Percentiles rank a stretch among this genome's conserved stretches.
Conservation (phyloP, 106 monocot species). For the Posidonia australis region DNA sequence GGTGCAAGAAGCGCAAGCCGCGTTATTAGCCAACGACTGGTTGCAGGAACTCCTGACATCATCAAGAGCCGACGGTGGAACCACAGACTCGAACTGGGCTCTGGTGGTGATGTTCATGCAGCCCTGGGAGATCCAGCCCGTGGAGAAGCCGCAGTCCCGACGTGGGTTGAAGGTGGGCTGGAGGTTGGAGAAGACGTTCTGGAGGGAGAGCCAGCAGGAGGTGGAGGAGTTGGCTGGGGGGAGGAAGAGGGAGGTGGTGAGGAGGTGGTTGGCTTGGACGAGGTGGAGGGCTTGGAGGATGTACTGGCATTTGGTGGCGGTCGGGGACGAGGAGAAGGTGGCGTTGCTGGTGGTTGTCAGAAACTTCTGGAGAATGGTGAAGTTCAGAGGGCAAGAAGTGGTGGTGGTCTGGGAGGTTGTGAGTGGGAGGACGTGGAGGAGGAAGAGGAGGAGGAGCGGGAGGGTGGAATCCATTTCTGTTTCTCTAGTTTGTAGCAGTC, state of each 20-base stretch:
- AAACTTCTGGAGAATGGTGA: constrained; percentile 42
- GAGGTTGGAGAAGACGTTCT: constrained; percentile 14
- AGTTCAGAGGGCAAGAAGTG: constrained; percentile 80
- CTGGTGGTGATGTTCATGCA: constrained; percentile 74
- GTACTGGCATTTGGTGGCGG: constrained; percentile 30
- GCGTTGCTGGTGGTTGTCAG: constrained; percentile 9
- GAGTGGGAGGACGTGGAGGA: not conserved
- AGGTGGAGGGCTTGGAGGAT: constrained; percentile 41
- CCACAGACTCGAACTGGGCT: constrained; percentile 33
- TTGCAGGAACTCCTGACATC: constrained; percentile 38
- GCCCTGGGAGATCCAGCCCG: constrained; percentile 34
- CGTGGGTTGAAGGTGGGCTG: constrained; percentile 30
- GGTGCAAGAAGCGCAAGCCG: constrained; percentile 69
- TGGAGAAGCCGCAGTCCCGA: constrained; percentile 40
- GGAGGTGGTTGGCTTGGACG: constrained; percentile 46
- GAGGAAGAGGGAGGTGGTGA: constrained; percentile 34
- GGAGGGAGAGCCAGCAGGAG: constrained; percentile 39
- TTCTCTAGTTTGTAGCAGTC: no score
- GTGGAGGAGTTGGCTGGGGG: constrained; percentile 35
- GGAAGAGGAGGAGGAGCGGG: constrained; percentile 3
- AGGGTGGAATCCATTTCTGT: no score
- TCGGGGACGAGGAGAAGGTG: constrained; percentile 7
- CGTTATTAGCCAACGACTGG: constrained; percentile 15
- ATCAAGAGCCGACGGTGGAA: constrained; percentile 19
- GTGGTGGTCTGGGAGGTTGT: not conserved